Evolutionary conservation across 129 eudicot species (phyloP).

Genomic region (Flaveria brownii): DNA sequence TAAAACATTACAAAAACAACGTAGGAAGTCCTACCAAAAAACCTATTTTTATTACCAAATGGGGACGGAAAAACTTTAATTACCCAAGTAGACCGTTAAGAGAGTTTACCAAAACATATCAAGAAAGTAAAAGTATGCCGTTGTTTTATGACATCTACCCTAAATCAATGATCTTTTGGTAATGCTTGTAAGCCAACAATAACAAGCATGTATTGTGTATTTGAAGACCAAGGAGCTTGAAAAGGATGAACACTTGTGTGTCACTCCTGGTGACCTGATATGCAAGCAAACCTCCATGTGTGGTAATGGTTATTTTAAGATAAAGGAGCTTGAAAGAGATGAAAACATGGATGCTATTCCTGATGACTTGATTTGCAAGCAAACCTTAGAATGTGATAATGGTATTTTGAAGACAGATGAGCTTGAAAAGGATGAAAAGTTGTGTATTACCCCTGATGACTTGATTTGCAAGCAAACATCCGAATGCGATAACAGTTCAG

Average conservation of each 20-base stretch:
- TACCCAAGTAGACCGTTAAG: neutral
- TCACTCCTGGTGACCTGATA: conserved; percentile 13
- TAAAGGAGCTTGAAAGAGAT: neutral
- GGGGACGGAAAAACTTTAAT: neutral
- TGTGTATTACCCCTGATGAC: neutral
- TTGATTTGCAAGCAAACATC: neutral
- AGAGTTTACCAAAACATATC: neutral
- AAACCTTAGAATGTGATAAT: neutral
- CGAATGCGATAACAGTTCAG: neutral
- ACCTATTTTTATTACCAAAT: neutral
- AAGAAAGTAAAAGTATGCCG: neutral
- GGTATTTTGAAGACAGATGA: neutral
- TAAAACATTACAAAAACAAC: no score
- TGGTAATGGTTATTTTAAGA: neutral
- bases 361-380: conserved; percentile 7
- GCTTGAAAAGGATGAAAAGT: neutral
- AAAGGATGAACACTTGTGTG: neutral
- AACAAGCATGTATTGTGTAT: conserved; percentile 1
- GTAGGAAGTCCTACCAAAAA: no score
- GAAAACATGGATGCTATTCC: conserved; percentile 2
- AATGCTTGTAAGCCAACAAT: neutral
- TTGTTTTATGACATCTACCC: conserved; percentile 2
- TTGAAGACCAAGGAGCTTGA: neutral
- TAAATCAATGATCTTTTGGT: neutral
- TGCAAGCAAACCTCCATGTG: neutral